Conservation (phyloP, 805 yeast genomes). For the Ogataea thermomethanolica region DNA sequence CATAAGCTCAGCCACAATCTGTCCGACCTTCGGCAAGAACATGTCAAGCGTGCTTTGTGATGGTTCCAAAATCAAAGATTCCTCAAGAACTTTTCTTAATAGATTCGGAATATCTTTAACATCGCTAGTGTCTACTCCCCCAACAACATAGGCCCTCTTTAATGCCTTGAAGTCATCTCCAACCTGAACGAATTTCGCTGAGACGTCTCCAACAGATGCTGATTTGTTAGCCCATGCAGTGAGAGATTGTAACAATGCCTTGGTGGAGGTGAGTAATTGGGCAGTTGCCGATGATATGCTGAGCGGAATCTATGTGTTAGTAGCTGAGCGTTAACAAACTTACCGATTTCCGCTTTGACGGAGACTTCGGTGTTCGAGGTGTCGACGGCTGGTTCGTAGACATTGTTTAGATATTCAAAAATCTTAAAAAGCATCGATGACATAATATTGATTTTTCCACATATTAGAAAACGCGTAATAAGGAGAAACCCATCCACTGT, state of each 20-base stretch:
- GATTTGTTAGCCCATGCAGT: slow-evolving; percentile 85
- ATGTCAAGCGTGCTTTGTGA: slow-evolving; percentile 76
- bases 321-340: background rate
- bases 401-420: slow-evolving; percentile 3
- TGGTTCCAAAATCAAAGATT: slow-evolving; percentile 80
- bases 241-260: slow-evolving; percentile 77
- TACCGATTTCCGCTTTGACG: slow-evolving; percentile 15
- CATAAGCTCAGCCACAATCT: slow-evolving; percentile 75
- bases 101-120: slow-evolving; percentile 88
- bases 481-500: background rate
- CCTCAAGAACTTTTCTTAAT: slow-evolving; percentile 75
- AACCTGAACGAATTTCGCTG: slow-evolving; percentile 83
- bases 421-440: slow-evolving; percentile 6
- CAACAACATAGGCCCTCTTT: slow-evolving; percentile 69
- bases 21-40: slow-evolving; percentile 80
- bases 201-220: slow-evolving; percentile 80
- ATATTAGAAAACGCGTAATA: slow-evolving; percentile 5
- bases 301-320: slow-evolving; percentile 43
- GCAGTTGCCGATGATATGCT: slow-evolving; percentile 62
- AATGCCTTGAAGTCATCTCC: slow-evolving; percentile 93
- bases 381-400: slow-evolving; percentile 5
- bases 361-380: slow-evolving; percentile 12
- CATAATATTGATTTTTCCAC: background rate
- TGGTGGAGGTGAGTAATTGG: slow-evolving; percentile 75
- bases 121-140: slow-evolving; percentile 79